These are phyloP conservation scores for Ulota crispa DNA, from an alignment of 225 moss, liverwort and hornwort species.

Conservation along the genomic window DNA sequence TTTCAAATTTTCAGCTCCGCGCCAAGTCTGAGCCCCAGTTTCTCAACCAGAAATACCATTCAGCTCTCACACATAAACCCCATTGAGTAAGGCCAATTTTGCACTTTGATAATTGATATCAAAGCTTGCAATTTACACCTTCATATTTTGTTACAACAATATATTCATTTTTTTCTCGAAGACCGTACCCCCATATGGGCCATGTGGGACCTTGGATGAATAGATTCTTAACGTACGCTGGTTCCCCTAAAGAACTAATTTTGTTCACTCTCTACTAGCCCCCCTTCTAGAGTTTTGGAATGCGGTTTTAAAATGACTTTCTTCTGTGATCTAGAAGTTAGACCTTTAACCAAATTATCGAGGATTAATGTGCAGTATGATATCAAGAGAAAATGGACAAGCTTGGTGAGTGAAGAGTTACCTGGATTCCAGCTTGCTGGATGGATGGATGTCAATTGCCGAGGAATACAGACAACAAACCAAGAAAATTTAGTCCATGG, in stretches of 20 bases:
- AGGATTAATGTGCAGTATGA: too few species aligned
- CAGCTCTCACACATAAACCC: too few species aligned
- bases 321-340: not conserved
- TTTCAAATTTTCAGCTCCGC: not conserved
- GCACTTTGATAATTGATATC: not conserved
- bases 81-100: not conserved
- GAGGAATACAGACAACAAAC: slow-evolving; percentile 9
- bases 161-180: not conserved
- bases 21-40: not conserved
- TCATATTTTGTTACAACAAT: not conserved
- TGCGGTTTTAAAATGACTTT: not conserved
- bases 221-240: not conserved
- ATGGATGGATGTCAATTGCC: not conserved
- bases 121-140: not conserved
- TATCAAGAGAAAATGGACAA: not conserved
- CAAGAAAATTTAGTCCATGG: slow-evolving; percentile 19
- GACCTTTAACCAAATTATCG: too few species aligned
- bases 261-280: not conserved
- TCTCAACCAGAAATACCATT: not conserved
- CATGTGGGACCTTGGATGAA: not conserved
- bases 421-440: slow-evolving; percentile 47
- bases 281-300: not conserved
- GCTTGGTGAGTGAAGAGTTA: not conserved
- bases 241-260: not conserved
- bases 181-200: not conserved